These are phyloP conservation scores for Nakazawaea ernobii DNA, from an alignment of 805 yeast genomes.

Conservation along the genomic window DNA sequence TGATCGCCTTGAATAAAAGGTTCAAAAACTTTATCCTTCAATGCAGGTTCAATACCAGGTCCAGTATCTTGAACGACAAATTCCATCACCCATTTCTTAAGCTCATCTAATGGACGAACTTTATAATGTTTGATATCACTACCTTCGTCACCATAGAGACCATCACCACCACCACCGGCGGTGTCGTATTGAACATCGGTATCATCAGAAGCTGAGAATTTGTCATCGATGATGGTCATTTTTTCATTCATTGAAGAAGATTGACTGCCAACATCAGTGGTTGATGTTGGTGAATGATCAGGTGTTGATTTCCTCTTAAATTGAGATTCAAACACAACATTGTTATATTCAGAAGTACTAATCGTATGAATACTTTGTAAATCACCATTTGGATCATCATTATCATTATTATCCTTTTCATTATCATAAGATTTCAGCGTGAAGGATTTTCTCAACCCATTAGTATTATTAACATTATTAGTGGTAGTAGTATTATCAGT, in stretches of 20 bases:
- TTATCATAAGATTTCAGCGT: no score
- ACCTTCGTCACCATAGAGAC: constrained; percentile 10
- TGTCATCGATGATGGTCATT: neutral
- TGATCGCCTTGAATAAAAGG: constrained; percentile 98
- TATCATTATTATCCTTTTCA: neutral
- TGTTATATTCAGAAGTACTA: constrained; percentile 29
- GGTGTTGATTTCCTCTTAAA: constrained; percentile 18
- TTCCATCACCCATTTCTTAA: constrained; percentile 52
- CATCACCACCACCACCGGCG: neutral
- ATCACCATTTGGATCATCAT: constrained; percentile 12
- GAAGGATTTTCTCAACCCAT: no score
- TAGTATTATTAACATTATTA: no score
- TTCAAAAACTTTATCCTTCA: constrained; percentile 84
- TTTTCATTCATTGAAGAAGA: neutral
- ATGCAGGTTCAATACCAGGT: constrained; percentile 81
- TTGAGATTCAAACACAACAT: constrained; percentile 37
- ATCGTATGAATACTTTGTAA: constrained; percentile 21
- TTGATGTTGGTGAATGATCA: constrained; percentile 7
- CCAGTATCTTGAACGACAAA: constrained; percentile 86
- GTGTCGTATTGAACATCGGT: constrained; percentile 1
- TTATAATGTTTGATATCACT: constrained; percentile 12
- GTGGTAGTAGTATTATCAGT: no score
- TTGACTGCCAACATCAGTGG: constrained; percentile 12
- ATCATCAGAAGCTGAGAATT: neutral
- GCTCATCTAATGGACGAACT: constrained; percentile 21